Evolutionary conservation across 1,284 basidiomycete species (phyloP).

Genomic region (Entoloma clypeatum): DNA sequence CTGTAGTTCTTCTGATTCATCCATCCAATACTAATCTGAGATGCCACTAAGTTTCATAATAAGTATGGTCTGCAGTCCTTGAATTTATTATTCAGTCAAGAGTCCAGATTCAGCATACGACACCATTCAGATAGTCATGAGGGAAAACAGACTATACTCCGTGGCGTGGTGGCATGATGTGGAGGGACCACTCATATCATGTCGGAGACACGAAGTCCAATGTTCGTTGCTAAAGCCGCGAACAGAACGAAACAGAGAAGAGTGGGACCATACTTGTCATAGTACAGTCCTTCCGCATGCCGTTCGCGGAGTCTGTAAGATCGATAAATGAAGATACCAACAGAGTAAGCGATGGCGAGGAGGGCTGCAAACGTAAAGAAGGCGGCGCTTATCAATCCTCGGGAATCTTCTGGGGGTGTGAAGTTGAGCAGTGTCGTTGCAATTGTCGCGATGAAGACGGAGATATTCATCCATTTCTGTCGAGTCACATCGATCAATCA

Average conservation of each 20-base stretch:
- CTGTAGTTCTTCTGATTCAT: too few relatives aligned
- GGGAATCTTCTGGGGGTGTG: conserved; percentile 67
- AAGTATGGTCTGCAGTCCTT: too few relatives aligned
- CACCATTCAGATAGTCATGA: too few relatives aligned
- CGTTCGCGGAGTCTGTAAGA: conserved; percentile 72
- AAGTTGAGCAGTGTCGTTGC: conserved; percentile 93
- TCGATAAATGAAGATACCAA: conserved; percentile 85
- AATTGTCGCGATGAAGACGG: conserved; percentile 85
- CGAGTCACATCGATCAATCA: conserved; percentile 13
- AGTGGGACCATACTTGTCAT: conserved; percentile 86
- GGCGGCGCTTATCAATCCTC: conserved; percentile 79
- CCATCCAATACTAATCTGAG: too few relatives aligned
- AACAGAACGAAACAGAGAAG: conserved; percentile 70
- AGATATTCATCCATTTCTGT: conserved; percentile 93
- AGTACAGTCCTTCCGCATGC: conserved; percentile 79
- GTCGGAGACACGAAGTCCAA: conserved; percentile 57
- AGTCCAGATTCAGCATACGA: too few relatives aligned
- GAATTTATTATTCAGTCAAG: too few relatives aligned
- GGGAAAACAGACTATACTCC: too few relatives aligned
- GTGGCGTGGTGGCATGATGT: too few relatives aligned
- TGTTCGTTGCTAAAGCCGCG: conserved; percentile 71
- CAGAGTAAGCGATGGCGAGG: conserved; percentile 86
- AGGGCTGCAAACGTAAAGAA: conserved; percentile 90
- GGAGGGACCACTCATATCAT: conserved; percentile 30
- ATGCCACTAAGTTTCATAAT: too few relatives aligned